phyloP scores from a whole-genome alignment of 495 filamentous ascomycete genomes.

The Schizothecium vesticola region DNA sequence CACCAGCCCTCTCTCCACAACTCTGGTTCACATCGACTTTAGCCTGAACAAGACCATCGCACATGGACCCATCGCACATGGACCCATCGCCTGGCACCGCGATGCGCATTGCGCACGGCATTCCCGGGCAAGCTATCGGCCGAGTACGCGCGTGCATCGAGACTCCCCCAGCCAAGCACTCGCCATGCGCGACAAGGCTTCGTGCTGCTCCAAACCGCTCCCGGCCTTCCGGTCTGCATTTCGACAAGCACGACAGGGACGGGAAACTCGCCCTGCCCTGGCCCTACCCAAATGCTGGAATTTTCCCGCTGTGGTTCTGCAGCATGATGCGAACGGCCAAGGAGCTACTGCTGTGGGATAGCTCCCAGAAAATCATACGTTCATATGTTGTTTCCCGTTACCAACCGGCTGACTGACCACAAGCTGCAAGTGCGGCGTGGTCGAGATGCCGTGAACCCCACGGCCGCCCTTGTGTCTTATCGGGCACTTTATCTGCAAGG shows the following conservation, averaged over 20 bases:
- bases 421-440: constrained; percentile 1
- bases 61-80: constrained; percentile 17
- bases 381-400: neutral
- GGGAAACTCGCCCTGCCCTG: neutral
- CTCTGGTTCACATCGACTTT: constrained; percentile 15
- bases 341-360: constrained; percentile 8
- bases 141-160: constrained; percentile 10
- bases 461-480: neutral
- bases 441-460: neutral
- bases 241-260: neutral
- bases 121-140: constrained; percentile 23
- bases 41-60: constrained; percentile 20
- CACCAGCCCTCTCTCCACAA: constrained; percentile 14
- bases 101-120: constrained; percentile 7
- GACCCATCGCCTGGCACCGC: constrained; percentile 6
- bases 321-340: constrained; percentile 16
- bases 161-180: neutral
- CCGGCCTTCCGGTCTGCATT: constrained; percentile 26
- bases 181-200: neutral
- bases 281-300: neutral
- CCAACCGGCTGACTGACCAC: neutral
- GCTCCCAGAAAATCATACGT: neutral
- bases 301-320: neutral
- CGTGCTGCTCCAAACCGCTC: constrained; percentile 13
- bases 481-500: neutral